Evolutionary conservation across 495 filamentous ascomycete species (phyloP).

Genomic region (Hypoxylon rickii): DNA sequence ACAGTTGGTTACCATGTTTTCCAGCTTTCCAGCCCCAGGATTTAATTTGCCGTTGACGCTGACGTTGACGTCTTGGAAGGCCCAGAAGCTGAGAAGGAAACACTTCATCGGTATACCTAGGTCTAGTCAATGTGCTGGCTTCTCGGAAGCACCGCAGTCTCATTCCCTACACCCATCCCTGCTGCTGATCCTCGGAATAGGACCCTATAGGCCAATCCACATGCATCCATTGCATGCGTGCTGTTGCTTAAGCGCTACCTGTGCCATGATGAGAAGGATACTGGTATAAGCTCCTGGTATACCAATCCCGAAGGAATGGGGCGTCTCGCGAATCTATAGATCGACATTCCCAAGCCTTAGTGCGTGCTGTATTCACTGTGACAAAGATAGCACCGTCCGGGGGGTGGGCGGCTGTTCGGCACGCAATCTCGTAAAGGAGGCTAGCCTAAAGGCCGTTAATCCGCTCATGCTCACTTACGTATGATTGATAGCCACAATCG

Average conservation of each 20-base stretch:
- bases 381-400: no score
- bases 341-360: neutral
- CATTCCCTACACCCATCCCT: conserved; percentile 3
- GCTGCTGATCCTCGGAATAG: neutral
- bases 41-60: no score
- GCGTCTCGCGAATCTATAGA: conserved; percentile 24
- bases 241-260: neutral
- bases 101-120: no score
- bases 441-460: no score
- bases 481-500: no score
- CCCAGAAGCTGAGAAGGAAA: no score
- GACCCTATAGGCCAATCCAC: conserved; percentile 12
- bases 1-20: no score
- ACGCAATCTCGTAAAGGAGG: neutral
- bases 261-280: neutral
- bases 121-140: neutral
- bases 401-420: neutral
- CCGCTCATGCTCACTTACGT: no score
- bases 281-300: neutral
- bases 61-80: no score
- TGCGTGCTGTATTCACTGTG: no score
- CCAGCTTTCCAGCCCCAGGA: no score
- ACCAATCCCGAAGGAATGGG: conserved; percentile 2
- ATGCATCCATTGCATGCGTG: neutral
- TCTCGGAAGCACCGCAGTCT: conserved; percentile 5